Base-by-base conservation (phyloP, 2,329 filamentous ascomycete genomes). In the Ophiobolus disseminans region DNA sequence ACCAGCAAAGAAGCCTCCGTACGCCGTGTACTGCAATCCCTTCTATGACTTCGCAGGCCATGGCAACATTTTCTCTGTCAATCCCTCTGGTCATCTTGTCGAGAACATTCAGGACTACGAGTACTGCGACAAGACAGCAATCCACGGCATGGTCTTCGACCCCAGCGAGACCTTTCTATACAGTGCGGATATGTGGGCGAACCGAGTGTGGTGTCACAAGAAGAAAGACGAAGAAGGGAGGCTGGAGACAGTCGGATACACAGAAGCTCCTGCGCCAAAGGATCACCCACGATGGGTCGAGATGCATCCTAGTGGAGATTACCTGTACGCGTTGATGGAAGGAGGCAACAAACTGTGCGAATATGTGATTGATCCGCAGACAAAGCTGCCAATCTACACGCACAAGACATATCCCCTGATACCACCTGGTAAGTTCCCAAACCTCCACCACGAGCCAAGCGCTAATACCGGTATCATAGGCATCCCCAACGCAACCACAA, bases 201-300 rank as follows among this genome's bases (percentile, higher is more conserved):
- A 92, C 76, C 88, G 88, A 74, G 78, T 96, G 59, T 96, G 91
- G 91, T 88, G 87, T 17, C 91, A 96, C 75, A 84, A 84, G 69
- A 92, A 92, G 72, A 81, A 83, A 50, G 64, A 76, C 5, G 70
- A 80, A 44, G 78, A 82, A 2, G 87, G 87, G 13, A 77, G 81
- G 41, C 75, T 94, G 48, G 81, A 84, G 39, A 82, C 91, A 16
- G 82, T 93, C 45, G 90, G 89, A 58, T 85, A 82, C 65, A 80
- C 92, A 25, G 83, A 88, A 54, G 90, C 90, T 21, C 89, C 90
- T 0, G 80, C 81, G 36, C 75, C 82, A 2, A 80, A 81, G 52
- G 91, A 96, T 72, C 91, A 94, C 71, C 91, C 91, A 13, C 84
- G 91, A 65, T 96, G 91, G 91, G 89, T 95, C 11, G 90, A 90